Base-by-base conservation (phyloP, 371 early-diverging fungal genomes). In the Capillidium rhysosporum region DNA sequence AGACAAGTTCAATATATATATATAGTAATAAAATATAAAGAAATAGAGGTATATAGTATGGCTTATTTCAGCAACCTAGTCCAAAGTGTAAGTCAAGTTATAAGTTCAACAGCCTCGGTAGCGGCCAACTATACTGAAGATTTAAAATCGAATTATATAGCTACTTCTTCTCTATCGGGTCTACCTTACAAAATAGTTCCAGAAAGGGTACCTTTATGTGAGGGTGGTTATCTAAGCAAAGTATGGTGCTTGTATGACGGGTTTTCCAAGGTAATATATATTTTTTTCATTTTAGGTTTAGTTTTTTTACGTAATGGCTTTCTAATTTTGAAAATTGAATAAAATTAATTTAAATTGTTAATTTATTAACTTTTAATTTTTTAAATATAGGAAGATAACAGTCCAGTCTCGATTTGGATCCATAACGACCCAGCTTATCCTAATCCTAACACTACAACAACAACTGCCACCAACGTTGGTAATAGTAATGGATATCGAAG, bases 331-430 rank as follows among this genome's bases (percentile, higher is more conserved):
- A n/a, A n/a, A n/a, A n/a, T n/a, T n/a, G n/a, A 47, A 45, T 26
- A 24, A 25, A 2, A 28, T 47, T 34, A 23, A 39, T 28, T 24
- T 3, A 7, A 51, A 21, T 8, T 30, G 47, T n/a, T n/a, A n/a
- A n/a, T 25, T 25, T 20, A 9, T 49, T 39, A 18, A 24, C 41
- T 55, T 39, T 10, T 34, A 7, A 34, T 12, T n/a, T n/a, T n/a
- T 34, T 12, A 34, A 7, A 34, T 7, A 29, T 59, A 85, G 83
- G 79, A 82, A 16, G 80, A 81, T 48, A 76, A 74, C 49, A 70
- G 76, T n/a, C 62, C 72, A 20, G 88, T 89, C 1, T 81, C 92
- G 5, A 77, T 94, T 2, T 92, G 94, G 61, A 74, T 82, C n/a
- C 90, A 87, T 57, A 89, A 90, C 60, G 66, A 74, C 49, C 60